Base-by-base conservation (phyloP, 345 rosid species). In the Combretum micranthum region DNA sequence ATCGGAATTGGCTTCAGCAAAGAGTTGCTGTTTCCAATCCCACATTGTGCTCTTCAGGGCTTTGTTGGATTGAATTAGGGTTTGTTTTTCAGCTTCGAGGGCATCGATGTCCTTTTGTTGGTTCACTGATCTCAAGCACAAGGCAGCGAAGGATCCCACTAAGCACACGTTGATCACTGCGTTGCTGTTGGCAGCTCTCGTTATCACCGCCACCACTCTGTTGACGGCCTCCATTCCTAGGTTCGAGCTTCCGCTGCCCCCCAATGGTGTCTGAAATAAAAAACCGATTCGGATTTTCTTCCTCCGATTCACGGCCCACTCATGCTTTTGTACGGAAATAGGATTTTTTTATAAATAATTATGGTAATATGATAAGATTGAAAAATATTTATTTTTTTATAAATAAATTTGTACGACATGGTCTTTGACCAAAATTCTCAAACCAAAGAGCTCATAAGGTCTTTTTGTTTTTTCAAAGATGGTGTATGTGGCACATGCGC, bases 1-100 rank as follows among this genome's bases (percentile, higher is more conserved):
- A 3, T 80, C 62, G 13, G 82, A 65, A 13, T 61, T 3, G 14
- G 96, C 90, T 69, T 88, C 98, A 9, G 88, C 83, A 66, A 37
- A 86, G 64, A 92, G 95, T 60, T 83, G 86, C 8, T 92, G 97
- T 65, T 86, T 92, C 97, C 90, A 84, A 17, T 84, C 85, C 98
- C 95, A 92, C 73, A 86, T 62, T 37, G 74, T 26, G 61, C 72
- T 80, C 69, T 77, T 88, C 75, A 80, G 59, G 55, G 59, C 74
- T 59, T 83, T 86, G 64, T 92, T 88, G 42, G 84, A 64, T 23
- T 80, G 73, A 22, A 54, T 32, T 3, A 88, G 73, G 1, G 86
- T 78, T 2, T 76, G 82, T 61, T 79, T 86, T 71, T 84, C 74
- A 4, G 79, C 72, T 42, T 75, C 77, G 47, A 92, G 62, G 44